These are phyloP conservation scores for Hysterangium stoloniferum DNA, from an alignment of 768 basidiomycete species.

Conservation along the genomic window DNA sequence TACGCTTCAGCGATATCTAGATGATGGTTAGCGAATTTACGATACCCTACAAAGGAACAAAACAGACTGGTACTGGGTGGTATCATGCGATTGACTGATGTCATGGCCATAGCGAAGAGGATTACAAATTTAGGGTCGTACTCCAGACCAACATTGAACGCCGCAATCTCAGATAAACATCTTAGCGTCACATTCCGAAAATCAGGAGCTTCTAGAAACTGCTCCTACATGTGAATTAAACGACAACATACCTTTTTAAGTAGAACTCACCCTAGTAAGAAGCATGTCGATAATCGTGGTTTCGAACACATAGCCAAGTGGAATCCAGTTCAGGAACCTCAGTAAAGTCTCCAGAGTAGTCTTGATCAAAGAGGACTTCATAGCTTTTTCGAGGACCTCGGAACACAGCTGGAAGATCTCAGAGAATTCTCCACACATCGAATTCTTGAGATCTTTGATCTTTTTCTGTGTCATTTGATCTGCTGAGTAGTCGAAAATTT, in stretches of 20 bases:
- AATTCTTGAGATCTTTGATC: slow-evolving; percentile 95
- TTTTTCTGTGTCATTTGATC: slow-evolving; percentile 98
- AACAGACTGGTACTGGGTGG: slow-evolving; percentile 71
- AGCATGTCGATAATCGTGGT: slow-evolving; percentile 94
- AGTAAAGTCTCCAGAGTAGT: slow-evolving; percentile 92
- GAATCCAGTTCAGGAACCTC: slow-evolving; percentile 98
- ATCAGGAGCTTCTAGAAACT: slow-evolving; percentile 96
- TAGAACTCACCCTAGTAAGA: slow-evolving; percentile 69
- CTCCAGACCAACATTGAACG: slow-evolving; percentile 88
- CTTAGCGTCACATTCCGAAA: slow-evolving; percentile 97
- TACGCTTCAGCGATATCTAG: slow-evolving; percentile 85
- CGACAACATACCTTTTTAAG: neutral
- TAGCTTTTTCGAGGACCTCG: slow-evolving; percentile 95
- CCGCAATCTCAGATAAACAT: slow-evolving; percentile 94
- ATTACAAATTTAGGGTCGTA: slow-evolving; percentile 98
- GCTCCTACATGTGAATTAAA: slow-evolving; percentile 3
- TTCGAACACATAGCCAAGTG: slow-evolving; percentile 97
- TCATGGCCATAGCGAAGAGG: slow-evolving; percentile 98
- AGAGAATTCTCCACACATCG: slow-evolving; percentile 95
- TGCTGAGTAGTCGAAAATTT: slow-evolving; percentile 97
- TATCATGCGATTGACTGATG: slow-evolving; percentile 92
- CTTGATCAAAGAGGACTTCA: slow-evolving; percentile 89
- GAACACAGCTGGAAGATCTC: slow-evolving; percentile 98
- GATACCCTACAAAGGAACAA: neutral
- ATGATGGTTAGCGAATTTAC: neutral